Percentiles rank a stretch among this genome's conserved stretches.
phyloP scores from a whole-genome alignment of 1,139 yeast species.

The Blastobotrys indianensis region DNA sequence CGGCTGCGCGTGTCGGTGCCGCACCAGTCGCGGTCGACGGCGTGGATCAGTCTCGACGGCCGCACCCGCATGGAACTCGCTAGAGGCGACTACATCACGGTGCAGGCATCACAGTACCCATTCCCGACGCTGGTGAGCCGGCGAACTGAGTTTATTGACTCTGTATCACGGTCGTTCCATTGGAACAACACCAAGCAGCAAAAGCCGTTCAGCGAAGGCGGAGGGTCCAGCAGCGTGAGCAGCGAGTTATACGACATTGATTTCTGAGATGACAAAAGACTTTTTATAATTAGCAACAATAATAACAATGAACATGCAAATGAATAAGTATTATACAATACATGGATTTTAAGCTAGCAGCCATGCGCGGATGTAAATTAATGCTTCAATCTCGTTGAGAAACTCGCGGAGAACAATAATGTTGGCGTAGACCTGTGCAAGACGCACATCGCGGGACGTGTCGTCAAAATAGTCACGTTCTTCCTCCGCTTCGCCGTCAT shows the following conservation, averaged over 20 bases:
- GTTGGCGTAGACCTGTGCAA: constrained; percentile 21
- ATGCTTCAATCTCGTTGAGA: constrained; percentile 25
- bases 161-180: constrained; percentile 74
- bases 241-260: constrained; percentile 13
- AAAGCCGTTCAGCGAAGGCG: constrained; percentile 47
- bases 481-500: not conserved
- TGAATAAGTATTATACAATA: not conserved
- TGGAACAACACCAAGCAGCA: constrained; percentile 86
- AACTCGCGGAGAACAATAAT: constrained; percentile 24
- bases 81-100: constrained; percentile 71
- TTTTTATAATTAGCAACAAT: not conserved
- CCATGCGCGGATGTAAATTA: constrained; percentile 26
- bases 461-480: not conserved
- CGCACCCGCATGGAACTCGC: constrained; percentile 63
- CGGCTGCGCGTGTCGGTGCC: constrained; percentile 71
- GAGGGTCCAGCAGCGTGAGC: not conserved
- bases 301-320: not conserved
- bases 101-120: constrained; percentile 74
- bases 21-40: constrained; percentile 61
- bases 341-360: constrained; percentile 3
- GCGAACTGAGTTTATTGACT: constrained; percentile 72
- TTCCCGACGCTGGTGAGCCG: constrained; percentile 79
- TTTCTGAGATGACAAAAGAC: constrained; percentile 5
- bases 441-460: constrained; percentile 9
- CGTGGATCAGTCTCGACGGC: constrained; percentile 92